These are phyloP conservation scores for Hypoxylon sp. DNA, from an alignment of 2,329 filamentous ascomycete genomes.

Conservation along the genomic window DNA sequence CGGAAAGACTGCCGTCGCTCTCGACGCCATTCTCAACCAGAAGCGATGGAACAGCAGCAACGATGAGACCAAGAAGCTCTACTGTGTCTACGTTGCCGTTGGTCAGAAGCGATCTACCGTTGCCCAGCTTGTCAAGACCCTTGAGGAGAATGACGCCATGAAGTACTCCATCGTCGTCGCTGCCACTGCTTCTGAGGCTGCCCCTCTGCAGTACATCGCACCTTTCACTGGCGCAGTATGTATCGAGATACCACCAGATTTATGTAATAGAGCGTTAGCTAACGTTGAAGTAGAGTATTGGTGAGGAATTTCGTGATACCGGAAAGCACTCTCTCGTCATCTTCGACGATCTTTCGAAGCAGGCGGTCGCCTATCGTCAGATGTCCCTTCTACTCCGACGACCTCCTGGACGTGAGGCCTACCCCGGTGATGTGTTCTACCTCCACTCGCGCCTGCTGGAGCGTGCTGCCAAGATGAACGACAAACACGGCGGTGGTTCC, in stretches of 20 bases:
- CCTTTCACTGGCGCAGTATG: constrained; percentile 80
- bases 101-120: constrained; percentile 99
- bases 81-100: constrained; percentile 99
- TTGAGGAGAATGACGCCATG: constrained; percentile 99
- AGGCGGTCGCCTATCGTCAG: constrained; percentile 97
- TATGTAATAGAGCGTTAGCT: too few species aligned
- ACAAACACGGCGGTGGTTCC: constrained; percentile 94
- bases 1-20: constrained; percentile 98
- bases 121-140: constrained; percentile 98
- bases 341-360: constrained; percentile 97
- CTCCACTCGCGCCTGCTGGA: constrained; percentile 99
- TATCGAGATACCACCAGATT: too few species aligned
- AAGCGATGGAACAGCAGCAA: constrained; percentile 92
- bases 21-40: constrained; percentile 99
- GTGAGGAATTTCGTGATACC: too few species aligned
- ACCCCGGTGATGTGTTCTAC: constrained; percentile 99
- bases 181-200: constrained; percentile 96
- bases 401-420: constrained; percentile 98
- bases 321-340: constrained; percentile 89
- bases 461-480: constrained; percentile 99
- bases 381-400: constrained; percentile 99
- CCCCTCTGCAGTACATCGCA: constrained; percentile 92
- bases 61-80: constrained; percentile 98
- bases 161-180: constrained; percentile 96
- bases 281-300: too few species aligned